These are phyloP conservation scores for Sclerotiophoma versabilis DNA, from an alignment of 2,329 filamentous ascomycete genomes.

Conservation along the genomic window DNA sequence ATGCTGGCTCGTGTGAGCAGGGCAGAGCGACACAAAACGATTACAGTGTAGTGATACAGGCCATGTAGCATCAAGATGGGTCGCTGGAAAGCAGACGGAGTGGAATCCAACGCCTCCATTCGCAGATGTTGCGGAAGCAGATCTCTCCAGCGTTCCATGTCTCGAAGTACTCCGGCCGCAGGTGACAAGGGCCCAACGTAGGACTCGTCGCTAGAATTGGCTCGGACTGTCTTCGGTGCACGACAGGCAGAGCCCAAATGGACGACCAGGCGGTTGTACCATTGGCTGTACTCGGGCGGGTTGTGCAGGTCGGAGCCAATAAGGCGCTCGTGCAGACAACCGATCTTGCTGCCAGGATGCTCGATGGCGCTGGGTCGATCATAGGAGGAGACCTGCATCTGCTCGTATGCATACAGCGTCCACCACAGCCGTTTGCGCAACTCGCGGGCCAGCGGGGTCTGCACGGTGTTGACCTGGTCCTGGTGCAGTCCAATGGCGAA, in stretches of 20 bases:
- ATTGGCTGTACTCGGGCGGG: conserved; percentile 50
- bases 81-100: conserved; percentile 47
- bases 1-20: conserved; percentile 48
- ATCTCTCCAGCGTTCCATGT: conserved; percentile 50
- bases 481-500: conserved; percentile 55
- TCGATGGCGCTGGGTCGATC: conserved; percentile 56
- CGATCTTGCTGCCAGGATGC: conserved; percentile 44
- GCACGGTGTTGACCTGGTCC: conserved; percentile 46
- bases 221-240: conserved; percentile 44
- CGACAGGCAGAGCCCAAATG: conserved; percentile 50
- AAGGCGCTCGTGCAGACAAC: conserved; percentile 47
- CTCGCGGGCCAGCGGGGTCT: conserved; percentile 51
- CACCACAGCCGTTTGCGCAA: conserved; percentile 62
- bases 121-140: conserved; percentile 50
- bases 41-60: conserved; percentile 51
- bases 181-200: conserved; percentile 51
- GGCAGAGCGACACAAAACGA: conserved; percentile 50
- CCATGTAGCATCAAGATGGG: conserved; percentile 51
- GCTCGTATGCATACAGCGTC: conserved; percentile 59
- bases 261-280: conserved; percentile 48
- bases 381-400: conserved; percentile 54
- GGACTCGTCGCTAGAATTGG: conserved; percentile 43
- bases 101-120: conserved; percentile 41
- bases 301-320: conserved; percentile 41
- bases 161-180: conserved; percentile 48